Base-by-base conservation (phyloP, 768 basidiomycete genomes). In the Lactarius akahatsu region DNA sequence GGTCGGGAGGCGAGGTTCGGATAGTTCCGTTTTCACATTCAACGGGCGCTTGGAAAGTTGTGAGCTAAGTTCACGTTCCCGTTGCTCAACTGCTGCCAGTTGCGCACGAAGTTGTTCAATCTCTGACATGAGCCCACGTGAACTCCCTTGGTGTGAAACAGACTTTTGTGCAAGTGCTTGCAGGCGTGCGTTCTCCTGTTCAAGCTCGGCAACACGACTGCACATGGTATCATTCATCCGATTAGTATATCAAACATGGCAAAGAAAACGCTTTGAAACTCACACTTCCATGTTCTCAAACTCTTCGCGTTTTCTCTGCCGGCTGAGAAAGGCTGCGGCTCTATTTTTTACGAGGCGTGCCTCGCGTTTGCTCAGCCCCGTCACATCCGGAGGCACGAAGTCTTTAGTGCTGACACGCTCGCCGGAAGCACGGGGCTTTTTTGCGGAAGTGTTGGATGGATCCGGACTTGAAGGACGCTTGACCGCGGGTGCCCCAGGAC, bases 311-410 rank as follows among this genome's bases (percentile, higher is more conserved):
- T 95, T 95, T 72, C 93, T 83, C 77, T 95, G 93, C 75, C 93
- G 83, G 78, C 88, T 90, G 74, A 95, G 88, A 80, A 95, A 95
- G 65, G 93, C 93, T 13, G 93, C 93, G 15, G 93, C 93, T 64
- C 93, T 85, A 79, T 95, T 95, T 82, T 95, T 95, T 64, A 95
- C 90, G 10, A 95, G 83, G 61, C 93, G 87, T 67, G 93, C 93
- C 78, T 95, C 93, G 59, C 93, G 91, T 77, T 95, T 95, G 81
- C 83, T 87, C 66, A 95, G 83, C 59, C 94, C 94, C 66, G 86
- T 85, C 66, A 94, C 92, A 74, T 95, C 92, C 58, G 93, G 93
- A 13, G 92, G 92, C 23, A 95, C 75, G 72, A 94, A 95, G 75
- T 94, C 92, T 78, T 90, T 92, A 76, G 85, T 89, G 41, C 78